phyloP scores from a whole-genome alignment of 202 grass and related monocot species.

The Dendrocalamus latiflorus region DNA sequence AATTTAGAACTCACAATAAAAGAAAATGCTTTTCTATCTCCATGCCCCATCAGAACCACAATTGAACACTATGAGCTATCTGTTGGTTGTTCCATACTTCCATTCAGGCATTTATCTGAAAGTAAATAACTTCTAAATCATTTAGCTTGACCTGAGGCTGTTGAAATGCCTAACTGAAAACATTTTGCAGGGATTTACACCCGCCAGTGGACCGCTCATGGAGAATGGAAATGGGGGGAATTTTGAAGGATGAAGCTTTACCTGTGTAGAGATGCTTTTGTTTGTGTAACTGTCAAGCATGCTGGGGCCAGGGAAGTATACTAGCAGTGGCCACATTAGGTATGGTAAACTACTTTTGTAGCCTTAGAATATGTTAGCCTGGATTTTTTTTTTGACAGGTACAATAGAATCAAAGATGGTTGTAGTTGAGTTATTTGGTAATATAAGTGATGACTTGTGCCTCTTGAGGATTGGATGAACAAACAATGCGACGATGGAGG shows the following conservation, averaged over 20 bases:
- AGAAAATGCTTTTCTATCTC: not conserved
- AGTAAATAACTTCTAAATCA: not conserved
- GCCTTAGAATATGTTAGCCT: not conserved
- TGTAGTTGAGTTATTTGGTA: not conserved
- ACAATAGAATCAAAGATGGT: not conserved
- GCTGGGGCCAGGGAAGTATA: not conserved
- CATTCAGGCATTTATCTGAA: not conserved
- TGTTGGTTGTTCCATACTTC: not conserved
- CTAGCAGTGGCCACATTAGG: not conserved
- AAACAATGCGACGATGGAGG: not conserved
- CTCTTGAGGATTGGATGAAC: not conserved
- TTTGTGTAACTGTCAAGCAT: not conserved
- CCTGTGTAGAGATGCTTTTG: conserved; percentile 31
- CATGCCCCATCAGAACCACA: not conserved
- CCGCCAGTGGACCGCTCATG: conserved; percentile 74
- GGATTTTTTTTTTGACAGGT: not conserved
- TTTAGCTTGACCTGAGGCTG: not conserved
- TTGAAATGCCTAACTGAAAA: conserved; percentile 10
- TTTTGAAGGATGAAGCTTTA: conserved; percentile 63
- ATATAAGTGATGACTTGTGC: not conserved
- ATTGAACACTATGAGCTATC: not conserved
- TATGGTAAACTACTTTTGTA: not conserved
- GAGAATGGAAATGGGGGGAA: conserved; percentile 74
- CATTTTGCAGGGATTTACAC: conserved; percentile 61
- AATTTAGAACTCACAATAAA: conserved; percentile 8